Base-by-base conservation (phyloP, 1,284 basidiomycete genomes). In the Rhodotorula sp. region DNA sequence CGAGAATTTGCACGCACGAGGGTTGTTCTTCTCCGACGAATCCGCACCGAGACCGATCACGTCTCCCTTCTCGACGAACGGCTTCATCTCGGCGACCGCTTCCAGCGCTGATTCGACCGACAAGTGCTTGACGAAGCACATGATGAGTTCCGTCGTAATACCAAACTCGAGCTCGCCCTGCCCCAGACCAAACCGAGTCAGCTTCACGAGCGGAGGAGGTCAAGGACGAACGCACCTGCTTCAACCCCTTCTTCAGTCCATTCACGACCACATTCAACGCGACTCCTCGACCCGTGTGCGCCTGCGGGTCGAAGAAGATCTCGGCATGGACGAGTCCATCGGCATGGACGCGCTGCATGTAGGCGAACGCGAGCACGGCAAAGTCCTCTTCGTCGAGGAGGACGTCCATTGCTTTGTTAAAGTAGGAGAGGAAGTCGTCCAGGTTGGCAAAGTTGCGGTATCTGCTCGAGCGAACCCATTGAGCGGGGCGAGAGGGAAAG, bases 221-320 rank as follows among this genome's bases (percentile, higher is more conserved):
- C 19, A 52, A 32, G 9, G 9, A 53, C 8, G 17, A 13, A 58
- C 59, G 13, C n/a, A 73, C 71, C 63, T 64, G 54, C 36, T 62
- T 51, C 51, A 76, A 66, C 2, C 73, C 76, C 47, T 71, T 65
- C 39, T 68, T 67, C 24, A 77, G 39, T 1, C 76, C 76, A 13
- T 67, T 58, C 0, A 76, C 73, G 19, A 76, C 75, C 8, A 64
- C 62, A 6, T 73, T 68, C 36, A 72, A 58, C 9, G 65, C 47
- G 11, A 77, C 56, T 7, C 72, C 74, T 4, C 76, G 62, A 1
- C 66, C 68, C 8, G 70, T 75, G 60, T 77, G 76, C 22, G 74
- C 70, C 48, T 77, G 74, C 13, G 76, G 74, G 51, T 76, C 74
- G 57, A 76, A 74, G 56, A 74, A 74, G 52, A 77, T 59, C 64